phyloP scores from a whole-genome alignment of 2,329 filamentous ascomycete genomes.

The Ascochyta rabiei region DNA sequence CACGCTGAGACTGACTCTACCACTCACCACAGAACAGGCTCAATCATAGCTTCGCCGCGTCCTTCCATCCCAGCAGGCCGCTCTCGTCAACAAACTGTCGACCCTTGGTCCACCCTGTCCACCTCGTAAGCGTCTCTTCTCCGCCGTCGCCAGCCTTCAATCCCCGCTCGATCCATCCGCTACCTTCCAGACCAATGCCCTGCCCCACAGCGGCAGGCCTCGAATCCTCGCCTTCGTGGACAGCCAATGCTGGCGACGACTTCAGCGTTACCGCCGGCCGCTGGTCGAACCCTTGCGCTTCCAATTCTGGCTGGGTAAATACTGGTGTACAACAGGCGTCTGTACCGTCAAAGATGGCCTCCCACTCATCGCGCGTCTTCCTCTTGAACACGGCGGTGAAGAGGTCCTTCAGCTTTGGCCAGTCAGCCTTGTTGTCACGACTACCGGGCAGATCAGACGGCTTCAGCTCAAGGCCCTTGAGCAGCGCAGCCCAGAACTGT shows the following conservation, averaged over 20 bases:
- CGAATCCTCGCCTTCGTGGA: slow-evolving; percentile 56
- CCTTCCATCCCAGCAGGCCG: slow-evolving; percentile 52
- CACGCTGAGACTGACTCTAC: not conserved
- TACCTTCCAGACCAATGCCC: slow-evolving; percentile 68
- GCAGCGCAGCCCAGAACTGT: slow-evolving; percentile 75
- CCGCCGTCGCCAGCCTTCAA: slow-evolving; percentile 74
- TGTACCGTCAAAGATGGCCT: slow-evolving; percentile 81
- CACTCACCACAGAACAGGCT: not conserved
- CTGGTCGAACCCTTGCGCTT: slow-evolving; percentile 69
- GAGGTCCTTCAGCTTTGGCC: slow-evolving; percentile 68
- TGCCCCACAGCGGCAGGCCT: slow-evolving; percentile 61
- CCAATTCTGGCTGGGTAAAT: slow-evolving; percentile 74
- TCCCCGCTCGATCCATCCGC: slow-evolving; percentile 67
- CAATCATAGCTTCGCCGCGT: slow-evolving; percentile 40
- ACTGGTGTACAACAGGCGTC: slow-evolving; percentile 95
- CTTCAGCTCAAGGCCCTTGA: slow-evolving; percentile 69
- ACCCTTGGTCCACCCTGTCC: slow-evolving; percentile 79
- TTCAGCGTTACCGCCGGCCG: slow-evolving; percentile 72
- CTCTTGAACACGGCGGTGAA: slow-evolving; percentile 70
- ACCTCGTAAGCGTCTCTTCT: slow-evolving; percentile 69
- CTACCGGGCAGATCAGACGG: slow-evolving; percentile 52
- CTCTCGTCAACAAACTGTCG: slow-evolving; percentile 68
- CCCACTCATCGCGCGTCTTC: slow-evolving; percentile 81
- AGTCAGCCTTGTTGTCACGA: slow-evolving; percentile 66
- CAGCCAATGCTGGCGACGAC: slow-evolving; percentile 70